Evolutionary conservation across 73 alveolate species (phyloP), one percentile per base, ranked within the genome.

Genomic region (Blepharisma stoltei): DNA sequence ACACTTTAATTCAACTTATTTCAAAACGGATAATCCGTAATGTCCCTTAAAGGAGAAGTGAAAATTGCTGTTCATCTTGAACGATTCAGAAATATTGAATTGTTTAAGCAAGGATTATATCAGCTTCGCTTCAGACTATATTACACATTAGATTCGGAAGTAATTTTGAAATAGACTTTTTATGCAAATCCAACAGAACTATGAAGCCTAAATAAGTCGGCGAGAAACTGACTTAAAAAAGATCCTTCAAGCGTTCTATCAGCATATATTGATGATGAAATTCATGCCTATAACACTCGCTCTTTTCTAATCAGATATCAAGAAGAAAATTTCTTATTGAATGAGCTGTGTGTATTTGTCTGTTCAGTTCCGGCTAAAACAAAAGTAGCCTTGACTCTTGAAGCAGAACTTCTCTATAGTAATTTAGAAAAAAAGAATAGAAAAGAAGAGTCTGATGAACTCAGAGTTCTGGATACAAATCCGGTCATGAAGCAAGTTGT

Each of bases 231-330:
- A 1, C 27, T 18, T 9, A 11, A 23, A 14, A 14, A n/a, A 18
- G 21, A 25, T 5, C 9, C 32, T n/a, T 8, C 37, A 1, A 77
- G 75, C 18, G 41, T 77, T 8, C 4, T 14, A 1, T 82, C 88
- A 7, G 90, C 90, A 6, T 50, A 54, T n/a, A 87, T 88, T 23
- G 90, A 84, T 43, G 92, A 89, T 37, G 76, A 76, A 5, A 37
- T 37, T 9, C 49, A 46, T 18, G 48, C 78, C 11, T 90, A 84
- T 83, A 60, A 78, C 77, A 84, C 95, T 11, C 54, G 88, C 45
- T 80, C 88, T 38, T 86, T 90, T 76, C 60, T 90, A 87, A 85
- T 88, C 47, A 68, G 97, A 37, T 90, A 84, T 54, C 75, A 84
- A 52, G 97, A 90, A 68, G 97, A 90, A 76, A 93, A 84, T 70